Evolutionary conservation across 129 eudicot genomes (phyloP), one percentile per base, ranked within the genome.

Genomic region (Arctium lappa): DNA sequence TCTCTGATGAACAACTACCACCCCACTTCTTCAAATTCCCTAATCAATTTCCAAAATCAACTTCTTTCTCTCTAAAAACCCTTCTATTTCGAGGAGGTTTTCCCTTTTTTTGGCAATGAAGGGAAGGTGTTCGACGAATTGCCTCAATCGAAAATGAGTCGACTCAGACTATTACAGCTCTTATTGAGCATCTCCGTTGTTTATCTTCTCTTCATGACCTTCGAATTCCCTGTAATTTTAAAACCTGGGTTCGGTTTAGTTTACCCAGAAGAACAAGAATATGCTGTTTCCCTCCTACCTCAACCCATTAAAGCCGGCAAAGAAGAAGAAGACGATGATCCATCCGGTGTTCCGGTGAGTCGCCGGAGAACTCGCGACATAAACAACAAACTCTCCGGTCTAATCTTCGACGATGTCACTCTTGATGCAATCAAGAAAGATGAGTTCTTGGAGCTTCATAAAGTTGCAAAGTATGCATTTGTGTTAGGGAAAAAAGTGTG

Each of bases 161-260:
- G 89, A 76, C 85, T 87, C 83, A 88, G 88, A 82, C 76, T 86
- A 79, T 80, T 91, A 81, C 92, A 91, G 37, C 74, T 88, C 6
- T 56, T 89, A 74, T 40, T 83, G 75, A 85, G 88, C 62, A 53
- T 91, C 72, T 73, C 88, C 72, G 79, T 91, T 78, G 33, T 91
- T 44, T 89, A 86, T 66, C 44, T 85, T 4, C 13, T 89, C 37
- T 32, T 86, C 3, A 48, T 89, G 48, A 79, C 83, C 39, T 82
- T 90, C 39, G 88, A 89, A 79, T 66, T 88, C 44, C 91, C 91
- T 4, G 1, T 85, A 70, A 74, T 84, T 79, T 81, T 79, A 3
- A 79, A 72, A 73, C 66, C 85, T 56, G 91, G 88, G 75, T 81
- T 88, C 34, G 91, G 91, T 27, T 79, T 74, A 29, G 88, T 66